phyloP scores from a whole-genome alignment of 345 rosid species.

The Camelina hispida region DNA sequence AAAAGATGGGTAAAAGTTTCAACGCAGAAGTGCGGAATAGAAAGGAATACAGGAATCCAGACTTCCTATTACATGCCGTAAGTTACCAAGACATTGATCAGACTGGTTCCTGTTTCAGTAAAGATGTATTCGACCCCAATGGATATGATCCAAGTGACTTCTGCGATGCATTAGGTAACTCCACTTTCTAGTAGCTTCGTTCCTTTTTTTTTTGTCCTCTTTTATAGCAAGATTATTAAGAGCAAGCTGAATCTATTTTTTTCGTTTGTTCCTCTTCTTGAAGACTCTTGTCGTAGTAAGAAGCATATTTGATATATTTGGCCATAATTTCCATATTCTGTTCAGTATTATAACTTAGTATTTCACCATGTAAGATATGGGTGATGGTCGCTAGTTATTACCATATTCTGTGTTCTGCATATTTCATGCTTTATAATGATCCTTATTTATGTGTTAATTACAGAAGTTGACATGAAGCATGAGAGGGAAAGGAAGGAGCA shows the following conservation, averaged over 20 bases:
- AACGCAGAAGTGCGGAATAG: conserved; percentile 93
- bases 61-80: conserved; percentile 90
- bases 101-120: conserved; percentile 89
- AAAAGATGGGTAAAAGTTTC: conserved; percentile 88
- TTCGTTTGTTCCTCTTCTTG: background rate
- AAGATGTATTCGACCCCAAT: conserved; percentile 92
- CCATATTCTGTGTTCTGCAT: background rate
- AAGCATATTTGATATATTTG: background rate
- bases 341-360: background rate
- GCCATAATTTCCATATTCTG: background rate
- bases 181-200: conserved; percentile 8
- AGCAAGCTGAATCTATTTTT: background rate
- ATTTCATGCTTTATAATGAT: background rate
- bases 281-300: background rate
- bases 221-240: background rate
- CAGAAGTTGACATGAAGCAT: conserved; percentile 80
- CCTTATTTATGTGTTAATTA: conserved; percentile 20
- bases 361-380: background rate
- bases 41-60: conserved; percentile 95
- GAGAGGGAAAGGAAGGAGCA: conserved; percentile 91
- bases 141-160: conserved; percentile 89
- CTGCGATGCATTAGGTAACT: conserved; percentile 78
- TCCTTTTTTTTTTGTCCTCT: background rate
- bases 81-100: conserved; percentile 92
- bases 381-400: background rate